Evolutionary conservation across 169 alveolate genomes (phyloP), one percentile per base, ranked within the genome.

Genomic region (Babesia divergens): DNA sequence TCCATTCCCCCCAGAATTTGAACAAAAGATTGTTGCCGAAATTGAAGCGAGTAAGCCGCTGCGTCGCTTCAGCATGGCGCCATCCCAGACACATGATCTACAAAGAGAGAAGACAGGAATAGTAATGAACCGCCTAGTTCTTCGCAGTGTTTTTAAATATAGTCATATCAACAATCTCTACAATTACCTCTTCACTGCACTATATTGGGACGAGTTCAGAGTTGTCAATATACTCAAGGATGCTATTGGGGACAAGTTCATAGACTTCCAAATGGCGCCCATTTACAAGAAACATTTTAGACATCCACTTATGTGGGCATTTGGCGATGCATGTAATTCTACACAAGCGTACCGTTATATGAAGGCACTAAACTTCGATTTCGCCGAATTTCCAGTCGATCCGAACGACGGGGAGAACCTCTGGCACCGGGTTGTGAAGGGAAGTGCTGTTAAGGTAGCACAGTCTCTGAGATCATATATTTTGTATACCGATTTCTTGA

Each of bases 141-240:
- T 82, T 74, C 51, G 42, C n/a, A 40, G 70, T 0, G 37, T 87
- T 11, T 67, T 87, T 35, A 87, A 83, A 59, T 55, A 79, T 52
- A 74, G 68, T 53, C 74, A 82, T 38, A 71, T 87, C 29, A 54
- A 59, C 67, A 76, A 64, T 47, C 74, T 87, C n/a, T 87, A 87
- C 68, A 83, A 84, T 38, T 69, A 80, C 20, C 76, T 87, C 43
- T 69, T 87, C 13, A 70, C 70, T 4, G 75, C 86, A 1, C 52
- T 87, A 37, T 68, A 75, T 47, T 79, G 67, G 50, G 93, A 87
- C 46, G 83, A 87, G 44, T 87, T 80, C 54, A 24, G 93, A 26
- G 79, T 81, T 55, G 58, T 82, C 26, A 71, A 75, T 14, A 55
- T 82, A 13, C 67, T 87, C 3, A 83, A 83, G 18, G 83, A 83